A percentile compares a stretch with the other conserved stretches of the same genome.
Evolutionary conservation across 169 alveolate genomes (phyloP).

Genomic region (Cryptosporidium viatorum): DNA sequence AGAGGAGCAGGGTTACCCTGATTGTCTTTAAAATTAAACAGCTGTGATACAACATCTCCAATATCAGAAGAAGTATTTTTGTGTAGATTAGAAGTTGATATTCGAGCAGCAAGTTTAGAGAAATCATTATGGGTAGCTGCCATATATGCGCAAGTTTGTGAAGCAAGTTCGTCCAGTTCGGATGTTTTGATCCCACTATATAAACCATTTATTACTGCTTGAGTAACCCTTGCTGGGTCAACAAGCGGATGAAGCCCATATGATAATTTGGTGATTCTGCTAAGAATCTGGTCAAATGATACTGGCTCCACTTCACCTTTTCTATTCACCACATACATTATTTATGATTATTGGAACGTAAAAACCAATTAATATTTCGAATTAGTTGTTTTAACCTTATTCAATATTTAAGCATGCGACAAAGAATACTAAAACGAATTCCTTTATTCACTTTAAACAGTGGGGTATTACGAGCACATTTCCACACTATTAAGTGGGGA

Average conservation of each 20-base stretch:
- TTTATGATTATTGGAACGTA: background rate
- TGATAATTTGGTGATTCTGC: constrained; percentile 85
- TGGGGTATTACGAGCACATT: constrained; percentile 44
- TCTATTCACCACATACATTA: constrained; percentile 87
- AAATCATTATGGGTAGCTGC: constrained; percentile 97
- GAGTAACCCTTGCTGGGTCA: constrained; percentile 89
- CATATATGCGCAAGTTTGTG: constrained; percentile 99
- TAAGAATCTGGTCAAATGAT: constrained; percentile 85
- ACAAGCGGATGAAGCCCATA: constrained; percentile 88
- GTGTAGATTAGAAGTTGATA: constrained; percentile 95
- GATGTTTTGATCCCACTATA: constrained; percentile 93
- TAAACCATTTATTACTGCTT: constrained; percentile 92
- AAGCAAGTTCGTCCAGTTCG: constrained; percentile 95
- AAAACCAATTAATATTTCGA: background rate
- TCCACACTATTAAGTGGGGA: constrained; percentile 53
- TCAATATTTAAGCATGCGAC: background rate
- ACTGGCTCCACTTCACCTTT: constrained; percentile 88
- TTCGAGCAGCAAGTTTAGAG: constrained; percentile 97
- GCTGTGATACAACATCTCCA: constrained; percentile 84
- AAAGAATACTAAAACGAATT: constrained; percentile 7
- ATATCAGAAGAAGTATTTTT: constrained; percentile 92
- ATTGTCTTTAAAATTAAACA: constrained; percentile 86
- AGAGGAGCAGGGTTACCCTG: constrained; percentile 93
- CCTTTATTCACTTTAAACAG: background rate
- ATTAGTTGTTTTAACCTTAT: background rate